Conservation (phyloP, 179 eudicot species). For the Dionaea muscipula region DNA sequence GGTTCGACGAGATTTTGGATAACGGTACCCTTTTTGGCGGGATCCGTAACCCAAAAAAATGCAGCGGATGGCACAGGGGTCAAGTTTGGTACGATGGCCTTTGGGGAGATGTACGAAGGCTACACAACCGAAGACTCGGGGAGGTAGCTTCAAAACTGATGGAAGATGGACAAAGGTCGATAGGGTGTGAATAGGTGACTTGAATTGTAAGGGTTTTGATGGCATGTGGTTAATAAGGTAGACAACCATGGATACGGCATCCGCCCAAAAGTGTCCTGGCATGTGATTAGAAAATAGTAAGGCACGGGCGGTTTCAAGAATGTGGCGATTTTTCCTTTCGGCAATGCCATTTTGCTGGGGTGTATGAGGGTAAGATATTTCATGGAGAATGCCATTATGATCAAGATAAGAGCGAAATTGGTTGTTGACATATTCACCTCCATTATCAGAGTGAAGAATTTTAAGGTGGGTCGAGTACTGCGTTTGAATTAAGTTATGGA, state of each 20-base stretch:
- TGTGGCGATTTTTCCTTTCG: constrained; percentile 1
- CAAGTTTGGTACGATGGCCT: background rate
- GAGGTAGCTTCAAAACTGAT: background rate
- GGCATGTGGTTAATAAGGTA: constrained; percentile 3
- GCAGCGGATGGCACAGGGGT: background rate
- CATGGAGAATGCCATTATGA: background rate
- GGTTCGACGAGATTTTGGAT: background rate
- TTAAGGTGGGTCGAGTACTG: background rate
- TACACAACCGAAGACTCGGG: constrained; percentile 4
- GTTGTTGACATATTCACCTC: constrained; percentile 1
- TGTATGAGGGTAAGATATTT: background rate
- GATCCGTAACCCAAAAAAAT: background rate
- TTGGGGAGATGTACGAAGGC: background rate
- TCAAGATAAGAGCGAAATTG: background rate
- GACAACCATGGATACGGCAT: background rate
- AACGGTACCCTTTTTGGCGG: constrained; percentile 5
- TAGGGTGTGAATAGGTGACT: background rate
- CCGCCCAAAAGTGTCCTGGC: background rate
- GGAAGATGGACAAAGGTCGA: background rate
- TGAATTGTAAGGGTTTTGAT: background rate
- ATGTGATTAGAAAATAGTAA: background rate
- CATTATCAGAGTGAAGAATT: constrained; percentile 8
- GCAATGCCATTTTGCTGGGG: constrained; percentile 7
- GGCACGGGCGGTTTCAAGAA: constrained; percentile 7
- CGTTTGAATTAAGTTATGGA: background rate